Evolutionary conservation across 306 rosid genomes (phyloP), one percentile per base, ranked within the genome.

Genomic region (Rubus idaeus): DNA sequence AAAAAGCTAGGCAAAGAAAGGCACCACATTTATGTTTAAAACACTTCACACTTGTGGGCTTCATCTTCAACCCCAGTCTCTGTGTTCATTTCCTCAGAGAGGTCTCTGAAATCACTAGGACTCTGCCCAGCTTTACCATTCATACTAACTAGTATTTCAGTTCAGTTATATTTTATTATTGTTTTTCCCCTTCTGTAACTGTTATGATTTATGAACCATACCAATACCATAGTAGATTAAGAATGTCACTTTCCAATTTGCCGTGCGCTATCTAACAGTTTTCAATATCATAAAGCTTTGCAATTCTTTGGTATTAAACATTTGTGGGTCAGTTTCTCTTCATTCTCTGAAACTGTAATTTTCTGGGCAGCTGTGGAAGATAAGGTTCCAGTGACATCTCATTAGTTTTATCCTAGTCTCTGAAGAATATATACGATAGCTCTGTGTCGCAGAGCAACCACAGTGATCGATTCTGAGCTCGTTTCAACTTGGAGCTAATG

Each of bases 401-500:
- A 30, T 30, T 30, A 30, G 35, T 30, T 30, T 30, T 30, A 1
- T 30, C 35, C 35, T 30, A 30, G 35, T 30, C 35, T 30, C 35
- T 30, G 35, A 30, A 30, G 35, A 30, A 30, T 30, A 26, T 30
- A 30, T 30, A 0, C 2, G 35, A 30, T 30, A 30, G 35, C 35
- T 30, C 35, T 30, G 35, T 30, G 35, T 30, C 35, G 35, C 35
- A 30, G 35, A 30, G 35, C 35, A 30, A 30, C 35, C 35, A 30
- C 35, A 30, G 35, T 30, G 35, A 30, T 30, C 2, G 35, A 30
- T 30, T 30, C 35, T 30, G 35, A 30, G 35, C 35, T 30, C 35
- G 74, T 10, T 58, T 16, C 26, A 71, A 65, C 58, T 80, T 61
- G 73, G 68, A n/a, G 57, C 87, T 80, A 65, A 89, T 91, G 90